Percentiles rank a stretch among this genome's conserved stretches.
Conservation (phyloP, 2,329 filamentous ascomycete genomes). For the Microdochium paspali region DNA sequence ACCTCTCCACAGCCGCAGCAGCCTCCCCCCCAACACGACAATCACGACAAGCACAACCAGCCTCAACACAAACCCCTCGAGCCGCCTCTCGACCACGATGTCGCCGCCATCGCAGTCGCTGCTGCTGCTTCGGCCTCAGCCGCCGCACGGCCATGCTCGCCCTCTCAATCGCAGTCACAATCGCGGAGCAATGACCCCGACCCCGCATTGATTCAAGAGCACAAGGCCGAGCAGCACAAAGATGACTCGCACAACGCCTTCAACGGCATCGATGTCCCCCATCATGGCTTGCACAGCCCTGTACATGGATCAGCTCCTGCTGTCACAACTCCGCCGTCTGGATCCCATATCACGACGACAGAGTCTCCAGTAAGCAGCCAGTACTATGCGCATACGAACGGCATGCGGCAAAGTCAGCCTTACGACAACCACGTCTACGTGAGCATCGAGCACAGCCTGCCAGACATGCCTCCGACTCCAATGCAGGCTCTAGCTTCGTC, state of each 20-base stretch:
- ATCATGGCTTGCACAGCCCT: not conserved
- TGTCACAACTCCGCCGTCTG: not conserved
- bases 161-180: too few species aligned
- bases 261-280: not conserved
- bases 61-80: not conserved
- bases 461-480: not conserved
- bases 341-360: not conserved
- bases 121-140: not conserved
- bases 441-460: not conserved
- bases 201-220: too few species aligned
- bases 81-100: not conserved
- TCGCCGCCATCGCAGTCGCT: not conserved
- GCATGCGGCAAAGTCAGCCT: not conserved
- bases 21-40: not conserved
- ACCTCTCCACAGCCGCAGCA: not conserved
- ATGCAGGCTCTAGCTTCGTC: not conserved
- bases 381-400: not conserved
- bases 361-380: not conserved
- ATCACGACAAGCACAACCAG: not conserved
- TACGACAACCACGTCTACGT: not conserved
- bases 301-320: not conserved
- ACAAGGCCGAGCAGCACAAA: not conserved
- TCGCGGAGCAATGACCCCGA: not conserved
- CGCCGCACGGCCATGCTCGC: not conserved
- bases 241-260: not conserved